Base-by-base conservation (phyloP, 805 yeast genomes). In the Myxozyma kluyveri region DNA sequence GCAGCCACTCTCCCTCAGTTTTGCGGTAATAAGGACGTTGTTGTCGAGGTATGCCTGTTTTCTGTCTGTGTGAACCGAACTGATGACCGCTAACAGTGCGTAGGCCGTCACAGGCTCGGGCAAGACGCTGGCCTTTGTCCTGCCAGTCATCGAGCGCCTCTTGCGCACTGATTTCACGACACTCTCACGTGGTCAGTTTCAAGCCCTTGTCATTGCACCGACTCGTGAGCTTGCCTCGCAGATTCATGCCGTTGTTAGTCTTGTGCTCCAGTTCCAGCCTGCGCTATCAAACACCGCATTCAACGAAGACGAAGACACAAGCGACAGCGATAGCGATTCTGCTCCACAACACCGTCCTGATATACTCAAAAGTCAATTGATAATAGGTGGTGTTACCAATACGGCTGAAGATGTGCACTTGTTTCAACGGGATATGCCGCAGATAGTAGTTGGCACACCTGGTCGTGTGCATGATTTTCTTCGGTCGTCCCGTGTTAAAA, bases 61-160 rank as follows among this genome's bases (percentile, higher is more conserved):
- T 36, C 5, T 14, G 7, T 17, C 18, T 14, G 29, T 14, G n/a
- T 5, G 19, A 37, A 7, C 19, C 10, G 14, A 14, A 14, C 24
- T 17, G 6, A 33, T 4, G 7, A n/a, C 18, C 12, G 24, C 49
- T 32, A 10, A 45, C 17, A 4, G n/a, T 46, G 14, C 29, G 18
- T 18, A 54, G 59, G 96, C 97, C 0, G 96, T 88, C 1, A 93
- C 99, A 0, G 99, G 99, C 0, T 89, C 97, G 0, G 99, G 99
- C n/a, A 93, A 93, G 67, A 93, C 99, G 0, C 68, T 90, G n/a
- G 85, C 97, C 2, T 93, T 86, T 71, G 80, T 83, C 3, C 75
- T 93, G 1, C 99, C 99, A 0, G 77, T 86, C 1, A 63, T 89
- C 3, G 91, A 89, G 61, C 68, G 89, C 9, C 29, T 60, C 61